Conservation (phyloP, 306 rosid genomes). For the Cucurbita pepo region DNA sequence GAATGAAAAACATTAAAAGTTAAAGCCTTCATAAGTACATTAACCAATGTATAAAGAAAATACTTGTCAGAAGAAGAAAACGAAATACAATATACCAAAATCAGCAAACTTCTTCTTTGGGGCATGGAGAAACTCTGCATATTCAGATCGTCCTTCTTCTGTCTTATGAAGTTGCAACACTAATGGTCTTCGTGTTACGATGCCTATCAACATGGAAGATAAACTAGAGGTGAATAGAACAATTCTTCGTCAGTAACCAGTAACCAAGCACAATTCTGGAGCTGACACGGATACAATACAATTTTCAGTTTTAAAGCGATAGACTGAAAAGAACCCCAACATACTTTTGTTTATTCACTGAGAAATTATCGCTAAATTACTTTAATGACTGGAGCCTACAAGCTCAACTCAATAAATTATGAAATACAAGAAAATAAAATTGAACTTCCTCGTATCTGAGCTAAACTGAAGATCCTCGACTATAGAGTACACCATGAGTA, state of each 20-base stretch:
- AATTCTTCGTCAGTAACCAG: background rate
- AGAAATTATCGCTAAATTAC: background rate
- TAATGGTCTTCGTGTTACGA: slow-evolving; percentile 89
- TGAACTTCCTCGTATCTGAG: background rate
- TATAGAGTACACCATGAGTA: background rate
- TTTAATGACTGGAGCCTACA: background rate
- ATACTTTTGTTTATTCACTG: background rate
- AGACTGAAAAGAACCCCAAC: background rate
- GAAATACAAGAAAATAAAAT: background rate
- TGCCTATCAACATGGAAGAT: slow-evolving; percentile 33
- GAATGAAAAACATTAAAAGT: background rate
- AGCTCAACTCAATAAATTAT: background rate
- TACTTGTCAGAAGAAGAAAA: background rate
- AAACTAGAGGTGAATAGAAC: background rate
- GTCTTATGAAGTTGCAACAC: slow-evolving; percentile 92
- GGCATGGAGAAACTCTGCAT: slow-evolving; percentile 93
- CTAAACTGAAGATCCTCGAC: background rate
- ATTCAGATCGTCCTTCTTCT: slow-evolving; percentile 52
- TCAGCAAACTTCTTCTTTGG: slow-evolving; percentile 65
- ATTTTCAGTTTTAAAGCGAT: background rate
- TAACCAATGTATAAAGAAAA: background rate
- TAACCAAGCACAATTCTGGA: background rate
- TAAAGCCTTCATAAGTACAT: background rate
- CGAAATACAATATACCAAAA: slow-evolving; percentile 39
- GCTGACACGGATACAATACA: background rate